phyloP scores from a whole-genome alignment of 331 rosid species.

The Acacia pycnantha region DNA sequence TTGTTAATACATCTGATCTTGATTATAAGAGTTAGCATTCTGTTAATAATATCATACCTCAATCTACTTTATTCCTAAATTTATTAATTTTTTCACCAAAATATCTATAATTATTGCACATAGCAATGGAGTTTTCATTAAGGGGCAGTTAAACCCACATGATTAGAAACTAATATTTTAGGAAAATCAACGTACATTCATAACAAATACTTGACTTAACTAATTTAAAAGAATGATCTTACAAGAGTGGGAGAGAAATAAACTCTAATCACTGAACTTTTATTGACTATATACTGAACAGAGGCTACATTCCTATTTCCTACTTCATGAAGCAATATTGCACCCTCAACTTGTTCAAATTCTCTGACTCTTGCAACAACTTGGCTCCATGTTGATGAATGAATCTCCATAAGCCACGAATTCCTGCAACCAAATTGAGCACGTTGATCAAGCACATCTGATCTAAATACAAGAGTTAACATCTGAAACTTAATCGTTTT shows the following conservation, averaged over 20 bases:
- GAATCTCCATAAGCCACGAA: conserved; percentile 3
- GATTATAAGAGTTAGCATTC: no score
- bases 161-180: no score
- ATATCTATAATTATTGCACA: no score
- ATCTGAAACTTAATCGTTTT: neutral
- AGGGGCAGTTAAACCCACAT: no score
- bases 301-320: conserved; percentile 2
- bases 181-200: no score
- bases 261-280: neutral
- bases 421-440: neutral
- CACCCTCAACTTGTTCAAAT: neutral
- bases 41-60: no score
- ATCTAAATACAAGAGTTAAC: neutral
- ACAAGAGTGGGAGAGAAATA: neutral
- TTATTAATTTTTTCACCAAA: no score
- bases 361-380: neutral
- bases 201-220: no score
- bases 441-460: conserved; percentile 1
- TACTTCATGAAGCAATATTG: neutral
- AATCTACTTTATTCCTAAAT: no score
- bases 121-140: no score
- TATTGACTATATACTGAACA: neutral
- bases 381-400: neutral
- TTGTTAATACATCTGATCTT: no score
- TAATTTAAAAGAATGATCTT: neutral